phyloP scores from a whole-genome alignment of 2,329 filamentous ascomycete species.

The Fusarium luffae region DNA sequence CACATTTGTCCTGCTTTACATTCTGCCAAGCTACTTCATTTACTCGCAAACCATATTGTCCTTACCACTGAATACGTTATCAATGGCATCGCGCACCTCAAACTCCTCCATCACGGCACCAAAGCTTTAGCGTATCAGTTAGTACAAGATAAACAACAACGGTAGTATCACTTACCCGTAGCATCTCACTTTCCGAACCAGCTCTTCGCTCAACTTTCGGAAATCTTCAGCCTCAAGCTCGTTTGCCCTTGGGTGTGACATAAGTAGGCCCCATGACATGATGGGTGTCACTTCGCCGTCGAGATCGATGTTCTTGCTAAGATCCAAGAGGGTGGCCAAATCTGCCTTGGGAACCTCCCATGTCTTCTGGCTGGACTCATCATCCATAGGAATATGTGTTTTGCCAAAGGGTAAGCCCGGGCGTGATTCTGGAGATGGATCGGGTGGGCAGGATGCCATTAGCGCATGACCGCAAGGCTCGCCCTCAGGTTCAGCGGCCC shows the following conservation, averaged over 20 bases:
- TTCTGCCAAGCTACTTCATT: neutral
- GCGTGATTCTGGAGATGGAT: slow-evolving; percentile 63
- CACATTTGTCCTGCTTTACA: neutral
- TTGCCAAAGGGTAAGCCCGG: slow-evolving; percentile 65
- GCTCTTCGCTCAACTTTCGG: slow-evolving; percentile 74
- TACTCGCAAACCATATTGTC: slow-evolving; percentile 21
- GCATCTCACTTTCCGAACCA: slow-evolving; percentile 85
- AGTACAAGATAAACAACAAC: neutral
- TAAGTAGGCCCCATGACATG: slow-evolving; percentile 90
- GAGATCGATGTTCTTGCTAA: slow-evolving; percentile 84
- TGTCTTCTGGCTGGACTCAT: slow-evolving; percentile 70
- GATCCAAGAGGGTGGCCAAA: slow-evolving; percentile 82
- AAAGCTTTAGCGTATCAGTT: slow-evolving; percentile 56
- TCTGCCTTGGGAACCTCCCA: slow-evolving; percentile 83
- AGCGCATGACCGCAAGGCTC: slow-evolving; percentile 88
- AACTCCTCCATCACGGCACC: slow-evolving; percentile 74
- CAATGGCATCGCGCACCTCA: slow-evolving; percentile 81
- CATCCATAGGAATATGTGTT: slow-evolving; percentile 51
- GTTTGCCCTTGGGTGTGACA: slow-evolving; percentile 74
- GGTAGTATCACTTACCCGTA: slow-evolving; percentile 77
- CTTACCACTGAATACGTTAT: slow-evolving; percentile 61
- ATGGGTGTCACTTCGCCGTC: slow-evolving; percentile 94
- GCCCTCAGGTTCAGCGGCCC: slow-evolving; percentile 67
- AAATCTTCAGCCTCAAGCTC: slow-evolving; percentile 77
- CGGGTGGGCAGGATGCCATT: slow-evolving; percentile 91